A percentile compares a stretch with the other conserved stretches of the same genome.
Evolutionary conservation across 768 basidiomycete species (phyloP).

Genomic region (Zangia roseola): DNA sequence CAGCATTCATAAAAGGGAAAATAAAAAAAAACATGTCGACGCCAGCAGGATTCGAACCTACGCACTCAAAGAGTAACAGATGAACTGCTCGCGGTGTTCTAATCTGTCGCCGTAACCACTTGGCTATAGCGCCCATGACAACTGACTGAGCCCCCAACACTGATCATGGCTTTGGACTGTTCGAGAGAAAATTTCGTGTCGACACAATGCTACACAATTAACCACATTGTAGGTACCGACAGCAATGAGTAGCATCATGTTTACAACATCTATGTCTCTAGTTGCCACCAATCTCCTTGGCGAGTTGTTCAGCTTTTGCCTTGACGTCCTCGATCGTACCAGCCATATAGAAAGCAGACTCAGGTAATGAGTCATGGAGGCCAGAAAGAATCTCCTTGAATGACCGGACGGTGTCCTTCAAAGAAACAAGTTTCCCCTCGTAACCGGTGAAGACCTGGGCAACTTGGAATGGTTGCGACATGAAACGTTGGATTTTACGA

Average conservation of each 20-base stretch:
- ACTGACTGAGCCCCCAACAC: too few relatives aligned
- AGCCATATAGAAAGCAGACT: slow-evolving; percentile 97
- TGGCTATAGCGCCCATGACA: slow-evolving; percentile 62
- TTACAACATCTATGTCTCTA: slow-evolving; percentile 24
- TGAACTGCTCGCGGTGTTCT: slow-evolving; percentile 38
- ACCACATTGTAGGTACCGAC: not conserved
- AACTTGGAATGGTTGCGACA: slow-evolving; percentile 99
- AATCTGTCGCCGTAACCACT: slow-evolving; percentile 81
- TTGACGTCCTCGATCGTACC: slow-evolving; percentile 98
- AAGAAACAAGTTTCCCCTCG: slow-evolving; percentile 93
- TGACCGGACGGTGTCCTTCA: slow-evolving; percentile 95
- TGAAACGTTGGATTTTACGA: slow-evolving; percentile 99
- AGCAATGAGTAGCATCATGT: slow-evolving; percentile 10
- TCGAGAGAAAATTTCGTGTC: too few relatives aligned
- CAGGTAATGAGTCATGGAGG: slow-evolving; percentile 83
- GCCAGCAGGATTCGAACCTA: slow-evolving; percentile 69
- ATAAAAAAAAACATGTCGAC: slow-evolving; percentile 34
- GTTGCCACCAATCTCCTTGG: slow-evolving; percentile 81
- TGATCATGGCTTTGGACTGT: too few relatives aligned
- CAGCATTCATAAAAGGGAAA: slow-evolving; percentile 13
- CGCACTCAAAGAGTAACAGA: slow-evolving; percentile 71
- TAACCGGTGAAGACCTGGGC: slow-evolving; percentile 99
- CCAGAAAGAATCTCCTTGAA: slow-evolving; percentile 98
- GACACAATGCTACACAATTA: slow-evolving; percentile 14
- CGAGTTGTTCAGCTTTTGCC: slow-evolving; percentile 94